Conservation (phyloP, 306 rosid genomes). For the Urtica urens region DNA sequence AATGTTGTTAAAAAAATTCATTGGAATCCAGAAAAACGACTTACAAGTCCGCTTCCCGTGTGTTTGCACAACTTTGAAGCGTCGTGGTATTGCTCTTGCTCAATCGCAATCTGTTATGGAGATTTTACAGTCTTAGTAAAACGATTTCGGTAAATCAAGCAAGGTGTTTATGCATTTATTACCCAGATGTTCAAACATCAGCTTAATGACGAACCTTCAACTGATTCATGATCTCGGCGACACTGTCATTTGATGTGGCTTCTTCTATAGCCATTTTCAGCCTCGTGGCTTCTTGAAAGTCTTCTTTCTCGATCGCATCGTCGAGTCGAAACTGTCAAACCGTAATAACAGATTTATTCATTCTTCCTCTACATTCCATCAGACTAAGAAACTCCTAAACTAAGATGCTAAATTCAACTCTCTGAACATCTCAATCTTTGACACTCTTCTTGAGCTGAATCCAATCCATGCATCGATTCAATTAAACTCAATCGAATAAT, state of each 20-base stretch:
- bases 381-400: too few relatives aligned
- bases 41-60: slow-evolving; percentile 98
- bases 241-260: slow-evolving; percentile 76
- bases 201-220: slow-evolving; percentile 42
- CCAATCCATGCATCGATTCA: too few relatives aligned
- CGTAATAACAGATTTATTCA: not conserved
- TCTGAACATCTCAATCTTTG: too few relatives aligned
- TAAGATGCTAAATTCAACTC: too few relatives aligned
- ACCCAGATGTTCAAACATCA: not conserved
- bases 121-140: not conserved
- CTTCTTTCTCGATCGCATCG: slow-evolving; percentile 91
- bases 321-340: slow-evolving; percentile 99
- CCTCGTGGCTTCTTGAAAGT: slow-evolving; percentile 75
- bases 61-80: slow-evolving; percentile 72
- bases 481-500: slow-evolving; percentile 91
- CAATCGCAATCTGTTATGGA: slow-evolving; percentile 60
- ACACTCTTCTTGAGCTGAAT: too few relatives aligned
- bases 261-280: slow-evolving; percentile 60
- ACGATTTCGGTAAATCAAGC: too few relatives aligned
- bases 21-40: too few relatives aligned
- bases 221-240: slow-evolving; percentile 71
- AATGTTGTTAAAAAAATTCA: too few relatives aligned
- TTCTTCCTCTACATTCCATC: not conserved
- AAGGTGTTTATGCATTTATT: too few relatives aligned
- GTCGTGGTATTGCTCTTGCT: slow-evolving; percentile 85